Evolutionary conservation across 2,329 filamentous ascomycete genomes (phyloP).

Genomic region (Claviceps cyperi): DNA sequence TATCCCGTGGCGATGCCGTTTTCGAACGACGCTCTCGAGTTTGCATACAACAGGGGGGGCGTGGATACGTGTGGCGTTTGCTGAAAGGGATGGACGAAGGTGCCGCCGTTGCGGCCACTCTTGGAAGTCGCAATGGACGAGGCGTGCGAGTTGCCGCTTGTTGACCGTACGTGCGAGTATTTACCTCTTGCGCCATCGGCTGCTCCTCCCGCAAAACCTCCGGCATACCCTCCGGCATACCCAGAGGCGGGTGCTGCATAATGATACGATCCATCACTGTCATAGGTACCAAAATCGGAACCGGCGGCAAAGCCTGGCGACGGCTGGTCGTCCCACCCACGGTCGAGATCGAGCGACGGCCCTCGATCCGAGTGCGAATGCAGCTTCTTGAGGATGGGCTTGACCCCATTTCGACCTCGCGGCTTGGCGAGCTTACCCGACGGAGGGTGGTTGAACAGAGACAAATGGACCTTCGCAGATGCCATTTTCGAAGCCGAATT

Average conservation of each 20-base stretch:
- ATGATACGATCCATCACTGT: slow-evolving; percentile 13
- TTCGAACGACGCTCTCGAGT: slow-evolving; percentile 38
- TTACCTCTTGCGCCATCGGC: slow-evolving; percentile 13
- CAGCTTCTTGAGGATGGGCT: slow-evolving; percentile 48
- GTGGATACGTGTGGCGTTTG: slow-evolving; percentile 48
- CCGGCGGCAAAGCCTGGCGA: slow-evolving; percentile 6
- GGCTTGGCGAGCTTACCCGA: slow-evolving; percentile 26
- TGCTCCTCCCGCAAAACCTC: slow-evolving; percentile 22
- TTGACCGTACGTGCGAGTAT: slow-evolving; percentile 42
- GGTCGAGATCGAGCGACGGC: slow-evolving; percentile 43
- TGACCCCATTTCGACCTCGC: slow-evolving; percentile 34
- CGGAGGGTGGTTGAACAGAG: slow-evolving; percentile 5
- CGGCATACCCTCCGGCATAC: slow-evolving; percentile 24
- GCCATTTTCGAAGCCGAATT: slow-evolving; percentile 9
- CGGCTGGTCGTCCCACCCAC: slow-evolving; percentile 41
- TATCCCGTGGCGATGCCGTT: slow-evolving; percentile 22
- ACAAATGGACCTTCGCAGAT: slow-evolving; percentile 16
- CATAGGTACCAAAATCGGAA: slow-evolving; percentile 13
- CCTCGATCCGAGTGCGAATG: slow-evolving; percentile 39
- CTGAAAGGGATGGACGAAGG: slow-evolving; percentile 50
- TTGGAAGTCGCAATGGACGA: slow-evolving; percentile 37
- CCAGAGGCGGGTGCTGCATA: slow-evolving; percentile 4
- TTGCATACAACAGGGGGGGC: slow-evolving; percentile 43
- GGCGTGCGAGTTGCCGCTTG: slow-evolving; percentile 42
- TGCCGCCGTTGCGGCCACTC: slow-evolving; percentile 31